Base-by-base conservation (phyloP, 106 monocot species). In the Phalaenopsis aphrodite region DNA sequence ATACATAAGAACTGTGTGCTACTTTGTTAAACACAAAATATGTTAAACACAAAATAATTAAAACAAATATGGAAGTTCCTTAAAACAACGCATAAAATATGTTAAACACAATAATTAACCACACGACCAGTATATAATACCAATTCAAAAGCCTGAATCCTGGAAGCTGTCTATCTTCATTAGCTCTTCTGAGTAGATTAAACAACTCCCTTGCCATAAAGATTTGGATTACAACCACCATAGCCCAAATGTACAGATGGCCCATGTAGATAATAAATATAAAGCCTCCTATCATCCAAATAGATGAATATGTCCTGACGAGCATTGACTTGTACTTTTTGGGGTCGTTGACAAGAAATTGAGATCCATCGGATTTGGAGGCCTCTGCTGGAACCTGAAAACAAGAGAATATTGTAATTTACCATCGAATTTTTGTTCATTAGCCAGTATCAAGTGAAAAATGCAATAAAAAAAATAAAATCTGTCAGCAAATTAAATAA, bases 141-240 rank as follows among this genome's bases (percentile, higher is more conserved):
- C 97, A 97, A 80, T 97, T 97, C 79, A 97, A 87, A 16, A 88
- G 87, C 84, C 97, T 97, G 77, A 97, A 97, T 76, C 97, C 92
- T 68, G 94, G 97, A 55, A 97, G 88, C 37, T 87, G 87, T 74
- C 90, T 92, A 39, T 90, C 92, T 87, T 94, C 97, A 75, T 92
- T 89, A 42, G 84, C 94, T 88, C 78, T 92, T 87, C 89, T 90
- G n/a, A 92, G 92, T 19, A 97, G 89, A 90, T 97, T 94, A 84
- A 97, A 97, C 68, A 97, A 86, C 82, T 97, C 97, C 76, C 72
- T 88, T 19, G 87, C 94, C 97, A 97, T 97, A 80, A 88, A 89
- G 76, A 94, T 90, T 91, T 97, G 97, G 82, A 94, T 89, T 42
- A 92, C 97, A 82, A 97, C 94, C 66, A 97, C 78, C 97, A 97